Base-by-base conservation (phyloP, 1,284 basidiomycete species). In the Melanopsichium pennsylvanicum region DNA sequence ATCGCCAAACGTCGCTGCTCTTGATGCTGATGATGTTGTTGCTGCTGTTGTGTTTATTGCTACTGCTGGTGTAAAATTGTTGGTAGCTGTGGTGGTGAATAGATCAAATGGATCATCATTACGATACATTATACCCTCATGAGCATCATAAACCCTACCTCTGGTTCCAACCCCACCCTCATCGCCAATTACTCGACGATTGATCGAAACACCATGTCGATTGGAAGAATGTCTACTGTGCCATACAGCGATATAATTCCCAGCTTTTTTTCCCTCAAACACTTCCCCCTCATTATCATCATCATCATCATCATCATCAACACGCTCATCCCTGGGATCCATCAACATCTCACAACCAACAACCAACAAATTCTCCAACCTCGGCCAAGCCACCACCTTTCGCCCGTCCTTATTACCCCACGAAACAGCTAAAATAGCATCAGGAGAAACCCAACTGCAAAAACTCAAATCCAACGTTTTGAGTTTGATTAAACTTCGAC, bases 401-500 rank as follows among this genome's bases (percentile, higher is more conserved):
- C 8, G 8, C 13, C 8, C 27, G 27, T 29, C 26, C 13, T 19
- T 4, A 0, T 33, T 40, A 1, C 42, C 41, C 67, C 67, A 70
- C 3, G 52, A 40, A 7, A 70, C 57, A 8, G 36, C 42, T 19
- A 46, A 38, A 10, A 70, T 23, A 15, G 45, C 44, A 29, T 64
- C 56, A 6, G 61, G 51, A 2, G 32, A 46, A 2, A 69, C 41
- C 69, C 69, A 72, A 11, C 16, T n/a, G 34, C 69, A 72, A 16
- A 12, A 49, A 21, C 64, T 63, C 21, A 72, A 31, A 34, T 72
- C 69, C n/a, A 72, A 34, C 16, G 21, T 35, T 31, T 31, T 41
- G 8, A 72, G 49, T 38, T 67, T 60, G 3, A 34, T 16, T 9
- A 55, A 19, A 7, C 27, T 45, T 13, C 63, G 38, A n/a, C 56